A percentile compares a stretch with the other conserved stretches of the same genome.
Conservation (phyloP, 2,329 filamentous ascomycete species). For the Grosmannia penicillata region DNA sequence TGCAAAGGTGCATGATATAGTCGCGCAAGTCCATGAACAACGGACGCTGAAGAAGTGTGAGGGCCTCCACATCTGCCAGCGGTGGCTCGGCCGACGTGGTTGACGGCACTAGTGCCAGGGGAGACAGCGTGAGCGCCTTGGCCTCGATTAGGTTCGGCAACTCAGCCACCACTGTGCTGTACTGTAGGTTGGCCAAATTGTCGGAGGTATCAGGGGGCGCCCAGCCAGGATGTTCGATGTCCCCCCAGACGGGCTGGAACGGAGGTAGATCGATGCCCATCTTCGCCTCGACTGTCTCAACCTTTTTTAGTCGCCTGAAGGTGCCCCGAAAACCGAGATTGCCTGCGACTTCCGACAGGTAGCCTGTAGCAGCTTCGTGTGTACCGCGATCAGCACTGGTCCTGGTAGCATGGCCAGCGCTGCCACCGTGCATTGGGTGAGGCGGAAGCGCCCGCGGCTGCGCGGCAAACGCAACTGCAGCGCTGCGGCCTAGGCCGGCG, state of each 20-base stretch:
- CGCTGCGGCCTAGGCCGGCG: slow-evolving; percentile 59
- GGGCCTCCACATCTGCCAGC: slow-evolving; percentile 45
- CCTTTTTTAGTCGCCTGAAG: slow-evolving; percentile 6
- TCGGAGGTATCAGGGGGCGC: slow-evolving; percentile 51
- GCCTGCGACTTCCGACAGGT: too few species aligned
- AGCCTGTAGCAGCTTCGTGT: too few species aligned
- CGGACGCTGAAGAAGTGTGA: slow-evolving; percentile 57
- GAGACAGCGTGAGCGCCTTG: slow-evolving; percentile 76
- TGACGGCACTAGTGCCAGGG: slow-evolving; percentile 21
- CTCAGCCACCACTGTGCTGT: slow-evolving; percentile 65
- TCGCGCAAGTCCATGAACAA: slow-evolving; percentile 60
- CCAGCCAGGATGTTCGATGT: slow-evolving; percentile 82
- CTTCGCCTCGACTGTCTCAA: slow-evolving; percentile 10
- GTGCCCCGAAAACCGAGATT: not conserved
- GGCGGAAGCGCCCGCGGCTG: slow-evolving; percentile 36
- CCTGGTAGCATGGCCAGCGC: too few species aligned
- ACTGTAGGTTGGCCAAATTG: slow-evolving; percentile 64
- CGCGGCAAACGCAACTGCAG: slow-evolving; percentile 65
- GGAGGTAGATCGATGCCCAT: slow-evolving; percentile 32
- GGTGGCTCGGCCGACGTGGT: slow-evolving; percentile 13
- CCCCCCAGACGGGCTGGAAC: slow-evolving; percentile 54
- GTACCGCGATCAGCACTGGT: too few species aligned
- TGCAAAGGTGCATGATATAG: slow-evolving; percentile 59
- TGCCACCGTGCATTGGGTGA: too few species aligned
- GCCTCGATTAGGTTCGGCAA: slow-evolving; percentile 84